These are phyloP conservation scores for Escallonia rubra DNA, from an alignment of 129 eudicot genomes.

Conservation along the genomic window DNA sequence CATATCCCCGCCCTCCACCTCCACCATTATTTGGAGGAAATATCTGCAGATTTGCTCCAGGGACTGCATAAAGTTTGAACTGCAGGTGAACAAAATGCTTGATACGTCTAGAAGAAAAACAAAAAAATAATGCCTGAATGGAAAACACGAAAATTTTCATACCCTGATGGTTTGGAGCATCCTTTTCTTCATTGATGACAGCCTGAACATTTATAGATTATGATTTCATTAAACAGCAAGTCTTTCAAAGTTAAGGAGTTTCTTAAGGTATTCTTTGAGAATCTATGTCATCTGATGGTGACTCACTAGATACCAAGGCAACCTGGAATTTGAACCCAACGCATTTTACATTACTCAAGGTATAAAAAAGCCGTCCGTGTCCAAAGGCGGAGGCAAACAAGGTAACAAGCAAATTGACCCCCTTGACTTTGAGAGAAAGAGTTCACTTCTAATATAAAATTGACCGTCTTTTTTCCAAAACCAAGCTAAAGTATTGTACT, in stretches of 20 bases:
- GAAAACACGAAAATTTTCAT: slow-evolving; percentile 4
- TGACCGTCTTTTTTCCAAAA: too few relatives aligned
- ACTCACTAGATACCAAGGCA: background rate
- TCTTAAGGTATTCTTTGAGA: too few relatives aligned
- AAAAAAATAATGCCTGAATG: background rate
- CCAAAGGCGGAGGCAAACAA: too few relatives aligned
- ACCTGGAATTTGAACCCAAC: background rate
- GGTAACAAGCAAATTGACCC: too few relatives aligned
- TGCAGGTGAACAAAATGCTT: slow-evolving; percentile 10
- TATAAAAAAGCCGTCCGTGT: too few relatives aligned
- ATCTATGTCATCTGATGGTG: background rate
- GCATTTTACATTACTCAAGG: background rate
- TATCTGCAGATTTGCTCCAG: slow-evolving; percentile 77
- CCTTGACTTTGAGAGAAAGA: too few relatives aligned
- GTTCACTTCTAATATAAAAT: too few relatives aligned
- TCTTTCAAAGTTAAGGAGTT: background rate
- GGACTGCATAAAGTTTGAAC: slow-evolving; percentile 43
- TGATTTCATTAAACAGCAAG: slow-evolving; percentile 1
- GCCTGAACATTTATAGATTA: slow-evolving; percentile 45
- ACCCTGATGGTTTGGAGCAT: slow-evolving; percentile 44
- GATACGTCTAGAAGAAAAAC: background rate
- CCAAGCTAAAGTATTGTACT: too few relatives aligned
- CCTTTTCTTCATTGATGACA: slow-evolving; percentile 66
- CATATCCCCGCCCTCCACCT: slow-evolving; percentile 47
- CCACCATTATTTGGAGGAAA: slow-evolving; percentile 69